phyloP scores from a whole-genome alignment of 163 green algal species.

The Chlamydomonas reinhardtii region DNA sequence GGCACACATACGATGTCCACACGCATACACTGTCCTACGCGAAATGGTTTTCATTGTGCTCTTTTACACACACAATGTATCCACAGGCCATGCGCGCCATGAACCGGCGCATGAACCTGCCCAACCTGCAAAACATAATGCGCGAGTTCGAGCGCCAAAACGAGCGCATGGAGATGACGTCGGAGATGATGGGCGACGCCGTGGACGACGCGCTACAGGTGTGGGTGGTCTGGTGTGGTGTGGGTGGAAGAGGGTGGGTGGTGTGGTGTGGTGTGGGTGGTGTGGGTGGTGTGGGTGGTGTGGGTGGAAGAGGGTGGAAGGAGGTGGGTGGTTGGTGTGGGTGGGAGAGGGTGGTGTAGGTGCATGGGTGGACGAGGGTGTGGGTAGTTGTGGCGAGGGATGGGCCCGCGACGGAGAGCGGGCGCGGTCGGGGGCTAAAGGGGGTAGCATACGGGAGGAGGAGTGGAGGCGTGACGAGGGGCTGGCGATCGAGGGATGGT shows the following conservation, averaged over 20 bases:
- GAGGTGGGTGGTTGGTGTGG: too few relatives aligned
- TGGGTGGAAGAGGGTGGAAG: too few relatives aligned
- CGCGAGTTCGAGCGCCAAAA: constrained; percentile 98
- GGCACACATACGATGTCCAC: too few relatives aligned
- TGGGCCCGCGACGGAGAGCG: background rate
- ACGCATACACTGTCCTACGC: too few relatives aligned
- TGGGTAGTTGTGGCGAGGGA: too few relatives aligned
- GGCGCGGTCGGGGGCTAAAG: background rate
- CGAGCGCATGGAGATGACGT: constrained; percentile 97
- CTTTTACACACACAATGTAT: background rate
- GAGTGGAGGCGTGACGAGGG: too few relatives aligned
- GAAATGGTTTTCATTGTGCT: too few relatives aligned
- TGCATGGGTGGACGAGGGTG: background rate
- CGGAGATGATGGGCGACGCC: constrained; percentile 97
- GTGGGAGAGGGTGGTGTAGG: constrained; percentile 46
- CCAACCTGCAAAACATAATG: constrained; percentile 94
- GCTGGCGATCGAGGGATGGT: too few relatives aligned
- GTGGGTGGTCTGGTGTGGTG: background rate
- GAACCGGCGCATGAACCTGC: constrained; percentile 97
- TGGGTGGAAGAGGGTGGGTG: background rate
- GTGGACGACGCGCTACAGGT: constrained; percentile 93
- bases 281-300: too few relatives aligned
- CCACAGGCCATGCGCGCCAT: constrained; percentile 94
- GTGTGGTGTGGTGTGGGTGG: background rate
- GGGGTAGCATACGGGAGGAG: too few relatives aligned